Conservation (phyloP, 2,329 filamentous ascomycete species). For the Aspergillus tamarii region DNA sequence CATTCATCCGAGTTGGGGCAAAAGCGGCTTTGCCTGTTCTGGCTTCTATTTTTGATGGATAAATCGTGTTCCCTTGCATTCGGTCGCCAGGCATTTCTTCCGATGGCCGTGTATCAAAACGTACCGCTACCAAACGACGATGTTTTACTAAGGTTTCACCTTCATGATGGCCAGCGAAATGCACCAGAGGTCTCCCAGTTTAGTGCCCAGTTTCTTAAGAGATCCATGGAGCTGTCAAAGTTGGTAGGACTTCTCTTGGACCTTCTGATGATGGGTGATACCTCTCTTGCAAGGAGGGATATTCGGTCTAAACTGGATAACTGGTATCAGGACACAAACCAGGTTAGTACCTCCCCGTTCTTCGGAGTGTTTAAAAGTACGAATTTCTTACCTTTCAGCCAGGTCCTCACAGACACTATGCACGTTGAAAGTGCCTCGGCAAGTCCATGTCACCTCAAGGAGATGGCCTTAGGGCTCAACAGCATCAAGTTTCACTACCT, state of each 20-base stretch:
- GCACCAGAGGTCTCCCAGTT: background rate
- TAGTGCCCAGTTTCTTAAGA: background rate
- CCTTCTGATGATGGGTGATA: background rate
- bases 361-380: background rate
- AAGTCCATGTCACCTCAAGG: conserved; percentile 7
- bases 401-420: background rate
- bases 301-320: background rate
- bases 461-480: conserved; percentile 17
- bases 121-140: conserved; percentile 8
- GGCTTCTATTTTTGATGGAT: conserved; percentile 19
- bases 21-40: conserved; percentile 18
- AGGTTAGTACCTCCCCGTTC: background rate
- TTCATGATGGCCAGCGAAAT: background rate
- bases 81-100: conserved; percentile 19
- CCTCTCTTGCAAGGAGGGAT: background rate
- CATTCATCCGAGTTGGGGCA: background rate
- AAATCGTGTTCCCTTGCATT: conserved; percentile 23
- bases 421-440: background rate
- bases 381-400: background rate
- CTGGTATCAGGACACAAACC: background rate
- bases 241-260: conserved; percentile 2
- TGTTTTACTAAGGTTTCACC: background rate
- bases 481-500: conserved; percentile 17
- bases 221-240: background rate
- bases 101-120: conserved; percentile 11